A percentile compares a stretch with the other conserved stretches of the same genome.
phyloP scores from a whole-genome alignment of 2,329 filamentous ascomycete species.

The Calonectria naviculata region DNA sequence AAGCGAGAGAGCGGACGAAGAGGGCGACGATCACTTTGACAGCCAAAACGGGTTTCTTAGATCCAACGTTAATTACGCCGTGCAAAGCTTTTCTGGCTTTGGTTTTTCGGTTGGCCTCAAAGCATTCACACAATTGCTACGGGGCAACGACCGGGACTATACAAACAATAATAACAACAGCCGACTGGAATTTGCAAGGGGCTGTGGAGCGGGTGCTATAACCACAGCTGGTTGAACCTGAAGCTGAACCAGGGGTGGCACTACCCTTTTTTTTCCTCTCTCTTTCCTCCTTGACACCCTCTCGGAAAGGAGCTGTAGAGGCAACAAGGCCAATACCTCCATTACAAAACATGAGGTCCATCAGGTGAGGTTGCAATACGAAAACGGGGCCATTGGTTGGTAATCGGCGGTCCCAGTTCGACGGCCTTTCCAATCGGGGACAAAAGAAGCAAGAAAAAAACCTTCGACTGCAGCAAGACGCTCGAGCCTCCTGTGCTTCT shows the following conservation, averaged over 20 bases:
- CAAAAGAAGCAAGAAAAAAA: background rate
- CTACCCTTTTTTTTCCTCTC: background rate
- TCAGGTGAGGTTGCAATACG: background rate
- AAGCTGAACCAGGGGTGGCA: background rate
- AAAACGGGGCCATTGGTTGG: background rate
- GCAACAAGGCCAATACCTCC: background rate
- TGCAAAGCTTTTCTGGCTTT: background rate
- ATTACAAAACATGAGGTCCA: background rate
- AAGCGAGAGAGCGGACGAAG: background rate
- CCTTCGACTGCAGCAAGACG: background rate
- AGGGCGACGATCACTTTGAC: background rate
- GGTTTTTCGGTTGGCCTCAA: background rate
- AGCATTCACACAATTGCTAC: background rate
- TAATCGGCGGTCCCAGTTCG: background rate
- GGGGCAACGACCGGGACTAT: background rate
- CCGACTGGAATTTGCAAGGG: slow-evolving; percentile 3
- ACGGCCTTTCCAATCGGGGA: background rate
- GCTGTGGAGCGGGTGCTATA: background rate
- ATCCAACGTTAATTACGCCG: background rate
- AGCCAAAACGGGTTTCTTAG: background rate
- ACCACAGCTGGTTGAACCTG: background rate
- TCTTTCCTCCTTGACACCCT: background rate
- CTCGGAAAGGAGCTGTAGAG: background rate
- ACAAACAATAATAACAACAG: background rate
- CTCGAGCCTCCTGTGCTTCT: slow-evolving; percentile 1